Conservation (phyloP, 768 basidiomycete species). For the Amanita exitialis region DNA sequence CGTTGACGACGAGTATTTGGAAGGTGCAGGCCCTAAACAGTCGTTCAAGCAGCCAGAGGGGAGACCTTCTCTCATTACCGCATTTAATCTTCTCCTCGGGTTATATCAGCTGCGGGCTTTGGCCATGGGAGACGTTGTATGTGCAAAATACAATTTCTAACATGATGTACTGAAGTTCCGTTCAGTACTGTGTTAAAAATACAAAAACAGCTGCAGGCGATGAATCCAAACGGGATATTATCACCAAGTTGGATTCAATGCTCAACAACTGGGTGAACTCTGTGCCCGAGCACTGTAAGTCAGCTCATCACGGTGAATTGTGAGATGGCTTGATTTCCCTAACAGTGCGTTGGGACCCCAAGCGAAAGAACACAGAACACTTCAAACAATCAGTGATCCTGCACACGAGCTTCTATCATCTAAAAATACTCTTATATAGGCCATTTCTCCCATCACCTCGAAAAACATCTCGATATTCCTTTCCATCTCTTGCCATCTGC, state of each 20-base stretch:
- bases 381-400: slow-evolving; percentile 57
- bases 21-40: slow-evolving; percentile 41
- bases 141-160: slow-evolving; percentile 11
- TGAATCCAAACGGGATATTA: slow-evolving; percentile 59
- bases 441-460: slow-evolving; percentile 61
- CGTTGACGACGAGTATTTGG: slow-evolving; percentile 74
- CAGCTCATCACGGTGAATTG: not conserved
- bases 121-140: slow-evolving; percentile 52
- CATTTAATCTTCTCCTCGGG: slow-evolving; percentile 45
- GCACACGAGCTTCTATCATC: slow-evolving; percentile 37
- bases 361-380: slow-evolving; percentile 28
- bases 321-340: not conserved
- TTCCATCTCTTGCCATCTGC: slow-evolving; percentile 70
- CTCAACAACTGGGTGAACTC: slow-evolving; percentile 64
- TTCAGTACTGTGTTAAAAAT: slow-evolving; percentile 76
- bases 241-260: slow-evolving; percentile 60
- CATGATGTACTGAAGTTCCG: not conserved
- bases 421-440: slow-evolving; percentile 67
- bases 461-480: slow-evolving; percentile 34
- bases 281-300: slow-evolving; percentile 49
- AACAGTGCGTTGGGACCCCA: slow-evolving; percentile 43
- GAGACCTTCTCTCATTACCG: slow-evolving; percentile 45
- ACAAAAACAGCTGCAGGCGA: slow-evolving; percentile 47
- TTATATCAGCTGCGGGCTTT: slow-evolving; percentile 57
- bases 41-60: slow-evolving; percentile 61